These are phyloP conservation scores for Coemansia aciculifera DNA, from an alignment of 192 early-diverging fungal genomes.

Conservation along the genomic window DNA sequence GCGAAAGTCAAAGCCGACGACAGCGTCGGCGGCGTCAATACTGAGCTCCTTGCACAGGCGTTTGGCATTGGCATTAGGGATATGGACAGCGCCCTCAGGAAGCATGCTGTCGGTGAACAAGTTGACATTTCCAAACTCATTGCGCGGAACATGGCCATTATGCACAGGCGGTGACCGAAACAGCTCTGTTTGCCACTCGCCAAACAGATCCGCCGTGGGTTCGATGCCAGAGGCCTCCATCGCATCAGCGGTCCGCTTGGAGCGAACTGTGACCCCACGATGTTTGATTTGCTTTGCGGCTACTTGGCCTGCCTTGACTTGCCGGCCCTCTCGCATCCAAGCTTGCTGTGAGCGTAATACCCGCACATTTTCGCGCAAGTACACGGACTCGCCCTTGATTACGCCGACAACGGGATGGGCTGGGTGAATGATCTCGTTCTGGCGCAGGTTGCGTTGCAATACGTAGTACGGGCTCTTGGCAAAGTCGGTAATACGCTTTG, in stretches of 20 bases:
- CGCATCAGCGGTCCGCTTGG: conserved; percentile 19
- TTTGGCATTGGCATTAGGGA: conserved; percentile 61
- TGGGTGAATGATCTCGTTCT: conserved; percentile 78
- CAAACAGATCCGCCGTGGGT: conserved; percentile 58
- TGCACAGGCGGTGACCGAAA: conserved; percentile 64
- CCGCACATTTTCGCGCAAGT: conserved; percentile 72
- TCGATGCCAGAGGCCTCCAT: conserved; percentile 13
- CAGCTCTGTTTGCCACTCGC: conserved; percentile 84
- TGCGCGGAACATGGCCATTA: conserved; percentile 77
- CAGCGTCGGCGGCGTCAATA: conserved; percentile 80
- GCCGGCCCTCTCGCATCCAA: conserved; percentile 58
- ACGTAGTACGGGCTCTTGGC: conserved; percentile 77
- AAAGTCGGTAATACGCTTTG: conserved; percentile 74
- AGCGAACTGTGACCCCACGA: conserved; percentile 16
- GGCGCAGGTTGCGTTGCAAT: conserved; percentile 79
- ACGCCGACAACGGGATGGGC: conserved; percentile 68
- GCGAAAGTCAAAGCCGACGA: conserved; percentile 60
- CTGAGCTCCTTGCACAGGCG: conserved; percentile 72
- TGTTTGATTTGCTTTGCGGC: conserved; percentile 45
- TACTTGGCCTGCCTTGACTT: conserved; percentile 18
- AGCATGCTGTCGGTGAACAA: conserved; percentile 83
- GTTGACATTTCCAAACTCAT: conserved; percentile 82
- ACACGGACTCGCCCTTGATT: conserved; percentile 76
- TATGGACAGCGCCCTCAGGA: conserved; percentile 74
- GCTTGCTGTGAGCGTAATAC: conserved; percentile 63